Evolutionary conservation across 495 filamentous ascomycete genomes (phyloP), one percentile per base, ranked within the genome.

Genomic region (Penicillium maclennaniae): DNA sequence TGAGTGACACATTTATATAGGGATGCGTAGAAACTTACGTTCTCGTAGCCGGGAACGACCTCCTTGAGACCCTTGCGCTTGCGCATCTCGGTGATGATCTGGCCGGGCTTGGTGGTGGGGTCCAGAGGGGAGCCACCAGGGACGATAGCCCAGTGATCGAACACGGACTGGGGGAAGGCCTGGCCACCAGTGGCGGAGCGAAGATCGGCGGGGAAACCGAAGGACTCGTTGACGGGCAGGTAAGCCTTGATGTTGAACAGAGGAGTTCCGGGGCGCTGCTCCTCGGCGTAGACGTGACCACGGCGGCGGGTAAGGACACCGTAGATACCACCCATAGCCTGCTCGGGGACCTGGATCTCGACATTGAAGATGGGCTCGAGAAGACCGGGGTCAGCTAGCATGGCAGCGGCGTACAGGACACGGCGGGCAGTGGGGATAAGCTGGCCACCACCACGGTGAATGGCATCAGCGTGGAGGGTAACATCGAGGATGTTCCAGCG

Each of bases 201-300:
- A 65, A 99, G 91, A 83, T 97, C 93, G 72, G 83, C 88, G 71
- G 91, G 93, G 88, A 98, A 98, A 77, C 93, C 95, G 85, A 99
- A 99, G 12, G 93, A 99, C 84, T 99, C 93, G 82, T 95, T 92
- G 84, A 97, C 91, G 72, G 93, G 93, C 52, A 99, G 81, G 81
- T 97, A 99, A 57, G 93, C 91, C 87, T 97, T 97, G 83, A 99
- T 87, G 76, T 86, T 97, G 88, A 97, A 97, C 45, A 99, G 88
- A 77, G 95, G 95, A 71, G 95, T 99, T 71, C 93, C 93, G 56
- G 92, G 88, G 62, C 93, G 90, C 82, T 99, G 93, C 80, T 93
- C 89, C 81, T 99, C 93, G 63, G 80, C 78, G 85, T 97, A 97
- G 77, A 99, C 93, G 86, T 97, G 92, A 82, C 93, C 93, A 86